Evolutionary conservation across 2,329 filamentous ascomycete species (phyloP).

Genomic region (Aspergillus quadricinctus): DNA sequence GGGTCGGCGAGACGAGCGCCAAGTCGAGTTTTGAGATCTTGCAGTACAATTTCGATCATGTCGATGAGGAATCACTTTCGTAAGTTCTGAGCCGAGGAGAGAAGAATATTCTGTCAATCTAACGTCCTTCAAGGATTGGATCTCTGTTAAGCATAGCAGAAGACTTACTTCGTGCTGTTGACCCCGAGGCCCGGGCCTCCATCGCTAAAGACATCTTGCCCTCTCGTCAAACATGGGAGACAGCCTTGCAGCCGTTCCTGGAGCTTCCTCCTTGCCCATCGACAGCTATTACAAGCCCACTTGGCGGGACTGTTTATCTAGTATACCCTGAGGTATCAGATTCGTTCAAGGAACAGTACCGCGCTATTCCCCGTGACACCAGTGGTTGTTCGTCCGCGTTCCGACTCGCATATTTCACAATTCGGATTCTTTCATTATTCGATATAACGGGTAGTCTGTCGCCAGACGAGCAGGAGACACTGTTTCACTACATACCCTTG

Average conservation of each 20-base stretch:
- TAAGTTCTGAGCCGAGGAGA: slow-evolving; percentile 24
- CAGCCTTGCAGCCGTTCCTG: slow-evolving; percentile 54
- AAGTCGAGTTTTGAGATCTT: slow-evolving; percentile 51
- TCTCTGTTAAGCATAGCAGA: slow-evolving; percentile 53
- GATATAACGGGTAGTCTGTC: slow-evolving; percentile 31
- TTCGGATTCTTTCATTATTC: slow-evolving; percentile 51
- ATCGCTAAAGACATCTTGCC: slow-evolving; percentile 55
- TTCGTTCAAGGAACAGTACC: slow-evolving; percentile 19
- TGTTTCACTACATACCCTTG: slow-evolving; percentile 51
- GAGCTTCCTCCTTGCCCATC: slow-evolving; percentile 46
- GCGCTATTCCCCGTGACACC: slow-evolving; percentile 54
- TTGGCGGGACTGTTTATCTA: slow-evolving; percentile 68
- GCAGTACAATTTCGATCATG: slow-evolving; percentile 47
- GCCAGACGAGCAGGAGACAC: slow-evolving; percentile 30
- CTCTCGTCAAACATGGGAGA: slow-evolving; percentile 59
- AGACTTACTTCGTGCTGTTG: slow-evolving; percentile 41
- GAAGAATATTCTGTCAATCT: slow-evolving; percentile 5
- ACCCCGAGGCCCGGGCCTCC: slow-evolving; percentile 23
- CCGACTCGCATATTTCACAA: slow-evolving; percentile 69
- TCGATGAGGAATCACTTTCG: slow-evolving; percentile 42
- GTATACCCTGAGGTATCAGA: slow-evolving; percentile 38
- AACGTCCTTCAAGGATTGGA: slow-evolving; percentile 45
- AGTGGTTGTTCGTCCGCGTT: slow-evolving; percentile 68
- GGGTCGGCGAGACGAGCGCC: slow-evolving; percentile 38
- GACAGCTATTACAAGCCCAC: slow-evolving; percentile 66